phyloP scores from a whole-genome alignment of 2,329 filamentous ascomycete species.

The Microsporum canis region DNA sequence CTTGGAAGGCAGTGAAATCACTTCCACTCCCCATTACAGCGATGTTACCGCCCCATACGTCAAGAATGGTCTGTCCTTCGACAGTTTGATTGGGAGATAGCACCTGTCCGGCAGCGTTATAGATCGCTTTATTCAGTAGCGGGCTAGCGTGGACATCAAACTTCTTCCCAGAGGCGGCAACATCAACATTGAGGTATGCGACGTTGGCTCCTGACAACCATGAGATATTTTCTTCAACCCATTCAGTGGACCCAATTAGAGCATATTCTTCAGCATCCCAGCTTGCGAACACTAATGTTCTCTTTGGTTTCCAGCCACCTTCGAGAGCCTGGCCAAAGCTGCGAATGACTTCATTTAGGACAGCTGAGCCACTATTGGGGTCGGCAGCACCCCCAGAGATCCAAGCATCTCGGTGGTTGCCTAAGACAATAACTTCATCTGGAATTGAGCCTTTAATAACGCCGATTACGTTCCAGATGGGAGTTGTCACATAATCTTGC shows the following conservation, averaged over 20 bases:
- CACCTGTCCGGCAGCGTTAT: slow-evolving; percentile 53
- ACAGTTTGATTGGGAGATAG: slow-evolving; percentile 64
- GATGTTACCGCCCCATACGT: slow-evolving; percentile 54
- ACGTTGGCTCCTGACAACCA: slow-evolving; percentile 65
- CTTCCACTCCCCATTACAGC: slow-evolving; percentile 59
- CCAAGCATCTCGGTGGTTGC: slow-evolving; percentile 91
- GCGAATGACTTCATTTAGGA: slow-evolving; percentile 66
- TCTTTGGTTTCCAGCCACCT: slow-evolving; percentile 69
- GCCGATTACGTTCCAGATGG: slow-evolving; percentile 85
- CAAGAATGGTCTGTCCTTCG: slow-evolving; percentile 56
- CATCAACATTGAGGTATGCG: slow-evolving; percentile 78
- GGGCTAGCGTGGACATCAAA: slow-evolving; percentile 60
- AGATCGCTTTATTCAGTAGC: slow-evolving; percentile 60
- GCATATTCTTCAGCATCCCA: slow-evolving; percentile 82
- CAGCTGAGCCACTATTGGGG: slow-evolving; percentile 70
- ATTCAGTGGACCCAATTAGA: slow-evolving; percentile 76
- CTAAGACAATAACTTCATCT: slow-evolving; percentile 77
- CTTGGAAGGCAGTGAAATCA: slow-evolving; percentile 65
- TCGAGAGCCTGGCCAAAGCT: slow-evolving; percentile 61
- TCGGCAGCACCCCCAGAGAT: slow-evolving; percentile 74
- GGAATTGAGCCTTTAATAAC: slow-evolving; percentile 76
- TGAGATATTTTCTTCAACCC: slow-evolving; percentile 79
- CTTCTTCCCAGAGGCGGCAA: slow-evolving; percentile 54
- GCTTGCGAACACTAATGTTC: slow-evolving; percentile 84
- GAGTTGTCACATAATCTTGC: slow-evolving; percentile 70